phyloP scores from a whole-genome alignment of 805 yeast genomes.

The Candida rishiriensis region DNA sequence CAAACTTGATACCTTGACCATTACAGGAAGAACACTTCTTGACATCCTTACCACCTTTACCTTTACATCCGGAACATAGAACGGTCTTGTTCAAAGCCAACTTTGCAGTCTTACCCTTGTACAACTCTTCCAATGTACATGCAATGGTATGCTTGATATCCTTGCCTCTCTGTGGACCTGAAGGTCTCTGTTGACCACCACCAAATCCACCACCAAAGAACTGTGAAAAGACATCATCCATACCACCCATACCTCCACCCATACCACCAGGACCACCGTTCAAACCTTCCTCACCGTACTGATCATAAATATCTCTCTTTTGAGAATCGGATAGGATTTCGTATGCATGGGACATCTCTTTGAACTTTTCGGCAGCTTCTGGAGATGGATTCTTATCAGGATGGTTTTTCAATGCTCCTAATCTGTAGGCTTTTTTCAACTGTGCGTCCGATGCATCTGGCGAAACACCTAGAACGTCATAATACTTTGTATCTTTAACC shows the following conservation, averaged over 20 bases:
- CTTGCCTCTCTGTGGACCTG: slow-evolving; percentile 84
- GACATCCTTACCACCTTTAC: slow-evolving; percentile 94
- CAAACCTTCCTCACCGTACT: slow-evolving; percentile 90
- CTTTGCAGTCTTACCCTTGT: slow-evolving; percentile 90
- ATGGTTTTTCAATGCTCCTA: slow-evolving; percentile 74
- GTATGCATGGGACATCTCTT: slow-evolving; percentile 82
- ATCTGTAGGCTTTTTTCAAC: slow-evolving; percentile 79
- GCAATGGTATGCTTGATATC: slow-evolving; percentile 86
- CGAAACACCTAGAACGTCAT: slow-evolving; percentile 69
- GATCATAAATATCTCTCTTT: slow-evolving; percentile 86
- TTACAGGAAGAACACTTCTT: slow-evolving; percentile 82
- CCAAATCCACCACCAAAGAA: slow-evolving; percentile 62
- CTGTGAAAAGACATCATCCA: slow-evolving; percentile 52
- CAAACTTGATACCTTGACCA: slow-evolving; percentile 88
- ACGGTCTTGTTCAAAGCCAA: slow-evolving; percentile 91
- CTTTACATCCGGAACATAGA: slow-evolving; percentile 83
- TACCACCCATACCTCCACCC: slow-evolving; percentile 46
- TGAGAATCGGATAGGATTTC: slow-evolving; percentile 84
- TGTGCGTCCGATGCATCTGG: slow-evolving; percentile 65
- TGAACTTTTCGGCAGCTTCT: slow-evolving; percentile 94
- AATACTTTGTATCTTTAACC: slow-evolving; percentile 79
- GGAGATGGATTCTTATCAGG: slow-evolving; percentile 81
- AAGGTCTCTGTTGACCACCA: slow-evolving; percentile 60
- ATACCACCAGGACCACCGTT: slow-evolving; percentile 61
- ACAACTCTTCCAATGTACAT: slow-evolving; percentile 88